Conservation (phyloP, 2,329 filamentous ascomycete genomes). For the Microcera coccophila region DNA sequence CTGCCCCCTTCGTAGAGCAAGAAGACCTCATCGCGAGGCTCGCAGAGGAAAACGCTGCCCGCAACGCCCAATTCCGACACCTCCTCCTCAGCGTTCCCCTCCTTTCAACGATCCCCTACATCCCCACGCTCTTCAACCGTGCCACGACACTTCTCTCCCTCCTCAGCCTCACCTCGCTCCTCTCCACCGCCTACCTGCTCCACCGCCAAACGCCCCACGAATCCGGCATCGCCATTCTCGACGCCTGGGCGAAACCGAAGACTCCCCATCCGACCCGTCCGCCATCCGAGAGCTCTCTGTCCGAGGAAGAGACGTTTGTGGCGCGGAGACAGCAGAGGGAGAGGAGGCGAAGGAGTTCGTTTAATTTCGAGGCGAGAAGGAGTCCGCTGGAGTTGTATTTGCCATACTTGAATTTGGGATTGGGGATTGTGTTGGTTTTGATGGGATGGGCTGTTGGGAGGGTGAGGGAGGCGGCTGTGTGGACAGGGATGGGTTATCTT, state of each 20-base stretch:
- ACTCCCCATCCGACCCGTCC: constrained; percentile 24
- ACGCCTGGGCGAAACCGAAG: constrained; percentile 38
- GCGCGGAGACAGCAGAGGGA: constrained; percentile 4
- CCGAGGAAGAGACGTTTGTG: constrained; percentile 20
- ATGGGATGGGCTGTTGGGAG: constrained; percentile 39
- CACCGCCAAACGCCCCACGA: constrained; percentile 50
- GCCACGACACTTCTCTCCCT: constrained; percentile 44
- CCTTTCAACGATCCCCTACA: constrained; percentile 52
- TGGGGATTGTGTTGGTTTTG: constrained; percentile 52
- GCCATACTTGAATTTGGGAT: constrained; percentile 55
- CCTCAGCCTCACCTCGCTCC: constrained; percentile 60
- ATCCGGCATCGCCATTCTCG: constrained; percentile 51
- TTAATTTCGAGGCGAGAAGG: constrained; percentile 18
- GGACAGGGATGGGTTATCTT: constrained; percentile 46
- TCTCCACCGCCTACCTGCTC: constrained; percentile 59
- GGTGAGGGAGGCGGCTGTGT: constrained; percentile 33
- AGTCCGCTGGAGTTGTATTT: constrained; percentile 55
- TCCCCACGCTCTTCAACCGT: constrained; percentile 34
- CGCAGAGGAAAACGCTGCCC: constrained; percentile 50
- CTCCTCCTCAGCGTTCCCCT: constrained; percentile 59
- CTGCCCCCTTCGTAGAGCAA: constrained; percentile 48
- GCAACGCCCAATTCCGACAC: constrained; percentile 55
- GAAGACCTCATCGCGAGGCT: constrained; percentile 58
- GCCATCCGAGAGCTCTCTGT: constrained; percentile 13
- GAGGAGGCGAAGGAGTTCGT: constrained; percentile 17